Base-by-base conservation (phyloP, 805 yeast species). In the Metschnikowia chrysomelidarum region DNA sequence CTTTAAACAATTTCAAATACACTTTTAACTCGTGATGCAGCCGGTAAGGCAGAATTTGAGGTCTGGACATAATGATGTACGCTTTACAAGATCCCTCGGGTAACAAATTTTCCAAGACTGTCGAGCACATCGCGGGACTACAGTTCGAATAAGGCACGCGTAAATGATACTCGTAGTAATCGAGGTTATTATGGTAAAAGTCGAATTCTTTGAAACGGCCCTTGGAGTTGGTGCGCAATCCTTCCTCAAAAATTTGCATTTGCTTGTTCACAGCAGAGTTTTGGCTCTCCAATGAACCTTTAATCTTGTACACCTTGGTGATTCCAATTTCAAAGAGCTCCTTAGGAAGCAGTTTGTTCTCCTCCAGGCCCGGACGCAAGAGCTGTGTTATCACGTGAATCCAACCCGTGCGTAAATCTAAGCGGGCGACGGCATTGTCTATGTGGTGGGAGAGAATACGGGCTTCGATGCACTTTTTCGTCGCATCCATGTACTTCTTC, bases 381-480 rank as follows among this genome's bases (percentile, higher is more conserved):
- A n/a, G n/a, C n/a, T n/a, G n/a, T n/a, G 33, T 34, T 9, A 10
- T 25, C 7, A 29, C 26, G 17, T 29, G 38, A n/a, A 29, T 29
- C 38, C 34, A 35, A n/a, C 19, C 17, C 2, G 39, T 35, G 14
- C 34, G 39, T 5, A 26, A 30, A 3, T 29, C 39, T 10, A 11
- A 16, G 18, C 39, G 24, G 6, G 24, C 34, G 9, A 15, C 5
- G 7, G 39, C 27, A 24, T 35, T 12, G 8, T 27, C 10, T 12
- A 35, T 22, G 6, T 35, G 34, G 11, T 24, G 25, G 6, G 20
- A 24, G 9, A 17, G 12, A 12, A 24, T 4, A 4, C 25, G 24
- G 9, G 21, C 17, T 15, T 29, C 27, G 7, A 25, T 14, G n/a
- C 4, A n/a, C 19, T 8, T 14, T 12, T 20, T 23, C 17, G 6